Percentiles rank a stretch among this genome's conserved stretches.
Evolutionary conservation across 352 stramenopile species (phyloP).

Genomic region (Pythium phragmiticola): DNA sequence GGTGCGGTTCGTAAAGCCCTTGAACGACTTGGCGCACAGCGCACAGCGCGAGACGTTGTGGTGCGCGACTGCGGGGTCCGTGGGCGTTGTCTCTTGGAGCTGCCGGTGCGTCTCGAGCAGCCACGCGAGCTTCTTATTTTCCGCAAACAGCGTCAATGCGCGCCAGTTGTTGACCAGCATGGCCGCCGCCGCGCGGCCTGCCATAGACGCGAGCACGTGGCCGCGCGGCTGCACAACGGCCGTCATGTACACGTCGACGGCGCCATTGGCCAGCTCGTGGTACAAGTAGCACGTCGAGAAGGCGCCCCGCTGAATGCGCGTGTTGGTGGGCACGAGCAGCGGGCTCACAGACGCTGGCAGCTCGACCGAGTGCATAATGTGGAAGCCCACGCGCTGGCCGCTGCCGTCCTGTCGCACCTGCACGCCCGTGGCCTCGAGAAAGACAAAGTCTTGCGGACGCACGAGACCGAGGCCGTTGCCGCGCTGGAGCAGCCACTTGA

Average conservation of each 20-base stretch:
- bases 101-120: conserved; percentile 31
- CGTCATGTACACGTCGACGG: conserved; percentile 33
- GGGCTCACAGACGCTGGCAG: conserved; percentile 13
- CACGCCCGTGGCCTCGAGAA: conserved; percentile 48
- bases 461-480: conserved; percentile 32
- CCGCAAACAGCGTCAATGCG: conserved; percentile 22
- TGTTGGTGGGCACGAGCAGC: background rate
- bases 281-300: conserved; percentile 29
- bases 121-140: conserved; percentile 34
- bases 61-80: background rate
- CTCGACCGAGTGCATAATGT: conserved; percentile 50
- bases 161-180: conserved; percentile 23
- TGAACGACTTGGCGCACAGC: conserved; percentile 29
- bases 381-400: conserved; percentile 42
- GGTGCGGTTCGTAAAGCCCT: conserved; percentile 15
- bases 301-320: conserved; percentile 19
- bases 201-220: conserved; percentile 15
- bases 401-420: conserved; percentile 25
- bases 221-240: conserved; percentile 25
- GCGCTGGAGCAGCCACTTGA: conserved; percentile 63
- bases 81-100: conserved; percentile 3
- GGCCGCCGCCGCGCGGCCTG: conserved; percentile 10
- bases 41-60: conserved; percentile 19
- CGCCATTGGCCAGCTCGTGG: conserved; percentile 23
- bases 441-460: conserved; percentile 55